Percentiles rank a stretch among this genome's conserved stretches.
These are phyloP conservation scores for Scytalidium sp. DNA, from an alignment of 2,329 filamentous ascomycete species.

Conservation along the genomic window DNA sequence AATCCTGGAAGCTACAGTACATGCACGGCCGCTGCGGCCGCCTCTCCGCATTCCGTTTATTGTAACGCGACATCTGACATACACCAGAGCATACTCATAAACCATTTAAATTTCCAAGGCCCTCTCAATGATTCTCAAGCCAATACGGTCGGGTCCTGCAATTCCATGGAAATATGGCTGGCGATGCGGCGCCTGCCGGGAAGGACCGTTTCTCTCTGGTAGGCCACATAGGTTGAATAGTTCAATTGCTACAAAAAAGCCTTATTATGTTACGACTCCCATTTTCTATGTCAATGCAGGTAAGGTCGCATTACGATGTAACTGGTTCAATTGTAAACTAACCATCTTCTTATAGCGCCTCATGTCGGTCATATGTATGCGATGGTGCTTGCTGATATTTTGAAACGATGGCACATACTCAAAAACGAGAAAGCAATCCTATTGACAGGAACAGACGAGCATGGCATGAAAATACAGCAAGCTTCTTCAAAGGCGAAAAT, in stretches of 20 bases:
- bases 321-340: slow-evolving; percentile 8
- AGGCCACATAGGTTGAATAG: slow-evolving; percentile 14
- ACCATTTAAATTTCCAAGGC: slow-evolving; percentile 18
- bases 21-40: not conserved
- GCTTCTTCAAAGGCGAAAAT: slow-evolving; percentile 71
- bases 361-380: slow-evolving; percentile 95
- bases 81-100: too few species aligned
- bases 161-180: slow-evolving; percentile 11
- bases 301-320: slow-evolving; percentile 32
- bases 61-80: not conserved
- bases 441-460: slow-evolving; percentile 92
- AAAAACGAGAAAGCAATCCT: slow-evolving; percentile 70
- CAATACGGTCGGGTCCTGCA: slow-evolving; percentile 8
- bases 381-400: slow-evolving; percentile 84
- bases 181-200: slow-evolving; percentile 21
- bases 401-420: slow-evolving; percentile 87
- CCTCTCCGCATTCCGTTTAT: not conserved
- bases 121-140: slow-evolving; percentile 12
- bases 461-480: slow-evolving; percentile 95
- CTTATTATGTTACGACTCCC: slow-evolving; percentile 92
- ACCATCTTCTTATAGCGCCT: slow-evolving; percentile 51
- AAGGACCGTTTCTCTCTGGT: slow-evolving; percentile 1
- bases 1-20: not conserved
- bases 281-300: slow-evolving; percentile 99
- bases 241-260: slow-evolving; percentile 55